A percentile compares a stretch with the other conserved stretches of the same genome.
These are phyloP conservation scores for Psilocybe sp. DNA, from an alignment of 768 basidiomycete genomes.

Conservation along the genomic window DNA sequence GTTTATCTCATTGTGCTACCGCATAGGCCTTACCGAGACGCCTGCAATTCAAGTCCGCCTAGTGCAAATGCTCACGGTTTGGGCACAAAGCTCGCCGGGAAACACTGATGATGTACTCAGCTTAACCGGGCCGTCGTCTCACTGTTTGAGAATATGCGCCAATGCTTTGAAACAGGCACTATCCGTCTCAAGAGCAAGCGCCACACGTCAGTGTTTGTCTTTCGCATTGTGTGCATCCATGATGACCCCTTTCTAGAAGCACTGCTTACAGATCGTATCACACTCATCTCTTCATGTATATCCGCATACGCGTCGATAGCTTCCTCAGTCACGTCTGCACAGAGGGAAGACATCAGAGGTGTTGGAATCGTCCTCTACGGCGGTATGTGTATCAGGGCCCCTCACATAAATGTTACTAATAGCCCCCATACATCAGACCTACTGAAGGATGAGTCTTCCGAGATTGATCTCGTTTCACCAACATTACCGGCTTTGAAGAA, in stretches of 20 bases:
- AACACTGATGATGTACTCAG: slow-evolving; percentile 31
- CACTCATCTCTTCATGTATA: slow-evolving; percentile 64
- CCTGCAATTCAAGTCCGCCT: slow-evolving; percentile 70
- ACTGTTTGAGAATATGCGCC: slow-evolving; percentile 82
- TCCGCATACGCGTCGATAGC: slow-evolving; percentile 59
- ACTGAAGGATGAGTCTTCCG: slow-evolving; percentile 81
- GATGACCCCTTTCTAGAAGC: slow-evolving; percentile 38
- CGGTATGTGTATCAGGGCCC: slow-evolving; percentile 39
- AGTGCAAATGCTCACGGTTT: slow-evolving; percentile 60
- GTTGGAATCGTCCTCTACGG: slow-evolving; percentile 78
- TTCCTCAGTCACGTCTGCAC: slow-evolving; percentile 47
- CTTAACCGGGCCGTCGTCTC: slow-evolving; percentile 47
- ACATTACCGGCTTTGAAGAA: slow-evolving; percentile 78
- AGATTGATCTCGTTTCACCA: slow-evolving; percentile 76
- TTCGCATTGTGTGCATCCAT: not conserved
- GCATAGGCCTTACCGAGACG: slow-evolving; percentile 85
- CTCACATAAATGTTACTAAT: not conserved
- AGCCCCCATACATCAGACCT: slow-evolving; percentile 54
- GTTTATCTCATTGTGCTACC: slow-evolving; percentile 82
- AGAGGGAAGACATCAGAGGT: slow-evolving; percentile 74
- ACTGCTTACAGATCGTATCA: slow-evolving; percentile 52
- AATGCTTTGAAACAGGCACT: slow-evolving; percentile 75
- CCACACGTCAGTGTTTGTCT: slow-evolving; percentile 41
- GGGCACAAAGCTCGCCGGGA: slow-evolving; percentile 42
- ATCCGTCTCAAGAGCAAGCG: slow-evolving; percentile 48